Evolutionary conservation across 176 grass and related monocot species (phyloP), one percentile per base, ranked within the genome.

Genomic region (Luzula sylvatica): DNA sequence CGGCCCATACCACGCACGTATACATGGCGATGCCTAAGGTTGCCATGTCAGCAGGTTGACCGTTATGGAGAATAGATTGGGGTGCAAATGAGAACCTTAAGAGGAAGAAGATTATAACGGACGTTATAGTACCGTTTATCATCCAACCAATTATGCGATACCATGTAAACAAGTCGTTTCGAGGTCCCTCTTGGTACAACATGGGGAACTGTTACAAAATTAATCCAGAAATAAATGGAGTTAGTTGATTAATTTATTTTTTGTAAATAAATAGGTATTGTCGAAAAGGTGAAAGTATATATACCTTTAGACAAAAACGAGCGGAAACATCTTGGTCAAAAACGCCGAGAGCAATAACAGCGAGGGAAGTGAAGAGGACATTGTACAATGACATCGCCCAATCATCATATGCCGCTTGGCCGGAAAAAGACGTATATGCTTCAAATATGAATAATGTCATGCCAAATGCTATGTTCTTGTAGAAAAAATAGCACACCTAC

Each of bases 401-500:
- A 38, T 89, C 84, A 21, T 96, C 85, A 60, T 96, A 96, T 1
- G 73, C 73, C 26, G 71, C 1, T 27, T 86, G 53, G 2, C 80
- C 90, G 0, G 90, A 88, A 15, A 85, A 96, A 0, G 82, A 74
- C 0, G 90, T 48, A 41, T 86, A 58, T 8, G 58, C 77, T 51
- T 96, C 90, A 13, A 61, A 96, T 57, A 87, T 55, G 70, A 96
- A 96, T 43, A 88, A 15, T 4, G 90, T 88, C 55, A 86, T 42
- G 3, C 90, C 90, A 6, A 96, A 96, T n/a, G 72, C 66, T 56
- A 96, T 69, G 62, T 96, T 96, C 77, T 96, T 96, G 39, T 88
- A 96, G 44, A 96, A 89, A 78, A 96, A 96, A 62, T 88, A 96
- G 66, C 90, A 96, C 55, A 95, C 70, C 88, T 94, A 75, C 14